Evolutionary conservation across 441 rosid genomes (phyloP), one percentile per base, ranked within the genome.

Genomic region (Arabidopsis lyrata): DNA sequence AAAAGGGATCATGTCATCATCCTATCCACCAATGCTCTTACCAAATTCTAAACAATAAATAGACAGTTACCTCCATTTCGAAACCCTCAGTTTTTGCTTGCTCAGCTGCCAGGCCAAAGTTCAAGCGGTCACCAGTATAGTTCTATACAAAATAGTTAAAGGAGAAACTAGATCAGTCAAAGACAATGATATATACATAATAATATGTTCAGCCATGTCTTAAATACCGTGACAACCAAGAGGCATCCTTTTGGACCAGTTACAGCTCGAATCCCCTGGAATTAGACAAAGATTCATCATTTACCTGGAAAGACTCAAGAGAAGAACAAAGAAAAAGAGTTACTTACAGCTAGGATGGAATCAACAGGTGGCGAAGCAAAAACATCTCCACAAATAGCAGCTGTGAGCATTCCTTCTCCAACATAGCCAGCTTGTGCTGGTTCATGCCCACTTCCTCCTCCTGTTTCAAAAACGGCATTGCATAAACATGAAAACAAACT

Each of bases 391-490:
- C 93, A 89, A 44, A 93, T 79, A 39, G 97, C 90, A 70, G 95
- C 98, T 18, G 97, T 89, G 32, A 93, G 88, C 97, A 93, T 90
- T 76, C 98, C 95, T 82, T 90, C 97, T 78, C 97, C 98, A 24
- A 93, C 97, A 84, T 80, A 93, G 42, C 98, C 98, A 82, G 98
- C 86, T 42, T 89, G 91, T 42, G 98, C 95, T 73, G 98, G 98
- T 64, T 93, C 98, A 83, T 93, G 98, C 41, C 97, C 98, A 57
- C 98, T 93, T 76, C 98, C 97, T n/a, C 98, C 97, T 50, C 98
- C 98, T 93, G 62, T 35, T 73, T 36, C 73, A 15, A 53, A 53
- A 48, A 70, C 4, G 1, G n/a, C 55, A 64, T 13, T 50, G 22
- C 34, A 29, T 47, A 44, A 44, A 36, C 5, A 50, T 5, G 0